Evolutionary conservation across 176 grass and related monocot genomes (phyloP).

Genomic region (Carex pumila): DNA sequence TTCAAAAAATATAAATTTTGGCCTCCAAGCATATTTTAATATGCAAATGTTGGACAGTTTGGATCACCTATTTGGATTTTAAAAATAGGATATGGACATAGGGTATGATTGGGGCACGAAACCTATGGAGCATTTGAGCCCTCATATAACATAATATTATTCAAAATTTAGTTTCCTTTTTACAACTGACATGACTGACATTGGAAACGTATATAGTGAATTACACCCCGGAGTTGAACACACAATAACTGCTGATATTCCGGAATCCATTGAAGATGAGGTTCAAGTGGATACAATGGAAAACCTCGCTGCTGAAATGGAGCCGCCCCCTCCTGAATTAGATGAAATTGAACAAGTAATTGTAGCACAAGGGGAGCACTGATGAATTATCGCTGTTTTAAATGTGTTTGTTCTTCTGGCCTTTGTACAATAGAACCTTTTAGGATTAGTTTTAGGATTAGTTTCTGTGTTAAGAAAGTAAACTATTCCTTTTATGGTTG

Average conservation of each 20-base stretch:
- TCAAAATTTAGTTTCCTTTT: not conserved
- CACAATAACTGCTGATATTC: not conserved
- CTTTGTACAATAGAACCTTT: not conserved
- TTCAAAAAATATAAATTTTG: too few relatives aligned
- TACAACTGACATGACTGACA: not conserved
- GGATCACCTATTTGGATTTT: too few relatives aligned
- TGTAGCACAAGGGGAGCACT: not conserved
- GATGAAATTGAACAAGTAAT: not conserved
- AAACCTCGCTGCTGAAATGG: slow-evolving; percentile 1
- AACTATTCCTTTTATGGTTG: not conserved
- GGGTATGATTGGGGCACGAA: too few relatives aligned
- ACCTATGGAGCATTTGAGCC: too few relatives aligned
- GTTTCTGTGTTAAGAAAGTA: not conserved
- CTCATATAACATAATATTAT: too few relatives aligned
- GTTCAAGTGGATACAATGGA: slow-evolving; percentile 8
- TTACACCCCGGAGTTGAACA: slow-evolving; percentile 15
- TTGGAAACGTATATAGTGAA: not conserved
- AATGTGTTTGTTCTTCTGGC: not conserved
- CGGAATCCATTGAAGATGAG: slow-evolving; percentile 14
- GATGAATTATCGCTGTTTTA: not conserved
- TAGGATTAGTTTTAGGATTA: not conserved
- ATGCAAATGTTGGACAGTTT: too few relatives aligned
- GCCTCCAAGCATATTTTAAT: too few relatives aligned
- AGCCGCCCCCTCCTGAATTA: not conserved
- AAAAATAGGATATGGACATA: too few relatives aligned